phyloP scores from a whole-genome alignment of 2,329 filamentous ascomycete genomes.

The Colletotrichum theobromicola region DNA sequence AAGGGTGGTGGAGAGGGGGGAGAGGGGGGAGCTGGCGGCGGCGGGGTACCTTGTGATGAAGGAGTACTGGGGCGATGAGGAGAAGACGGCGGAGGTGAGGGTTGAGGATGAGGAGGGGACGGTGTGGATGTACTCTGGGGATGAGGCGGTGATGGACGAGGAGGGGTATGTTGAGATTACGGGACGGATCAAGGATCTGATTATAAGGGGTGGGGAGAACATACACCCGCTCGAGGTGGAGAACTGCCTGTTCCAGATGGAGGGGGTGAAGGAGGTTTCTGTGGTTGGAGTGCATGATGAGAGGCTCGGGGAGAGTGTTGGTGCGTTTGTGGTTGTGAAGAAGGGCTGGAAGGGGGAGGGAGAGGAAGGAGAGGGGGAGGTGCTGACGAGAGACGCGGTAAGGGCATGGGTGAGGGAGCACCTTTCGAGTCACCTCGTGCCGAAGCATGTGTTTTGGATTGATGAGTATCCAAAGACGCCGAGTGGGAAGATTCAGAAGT shows the following conservation, averaged over 20 bases:
- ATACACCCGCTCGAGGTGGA: slow-evolving; percentile 95
- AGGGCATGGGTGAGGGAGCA: slow-evolving; percentile 73
- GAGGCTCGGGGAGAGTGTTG: slow-evolving; percentile 85
- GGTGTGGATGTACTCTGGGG: slow-evolving; percentile 90
- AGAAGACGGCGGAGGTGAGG: slow-evolving; percentile 71
- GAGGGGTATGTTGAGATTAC: slow-evolving; percentile 89
- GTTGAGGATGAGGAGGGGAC: slow-evolving; percentile 48
- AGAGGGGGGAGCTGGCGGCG: slow-evolving; percentile 83
- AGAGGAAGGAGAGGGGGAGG: slow-evolving; percentile 18
- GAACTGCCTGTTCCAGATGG: slow-evolving; percentile 80
- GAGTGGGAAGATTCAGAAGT: slow-evolving; percentile 97
- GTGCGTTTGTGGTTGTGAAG: slow-evolving; percentile 73
- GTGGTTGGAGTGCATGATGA: slow-evolving; percentile 86
- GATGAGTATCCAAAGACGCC: slow-evolving; percentile 91
- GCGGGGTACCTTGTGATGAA: slow-evolving; percentile 90
- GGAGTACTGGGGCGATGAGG: slow-evolving; percentile 83
- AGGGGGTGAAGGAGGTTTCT: slow-evolving; percentile 74
- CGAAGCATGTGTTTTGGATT: slow-evolving; percentile 89
- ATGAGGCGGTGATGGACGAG: slow-evolving; percentile 85
- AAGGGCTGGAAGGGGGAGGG: slow-evolving; percentile 27
- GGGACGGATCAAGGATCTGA: slow-evolving; percentile 91
- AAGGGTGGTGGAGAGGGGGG: slow-evolving; percentile 64
- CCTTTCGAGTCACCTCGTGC: slow-evolving; percentile 78
- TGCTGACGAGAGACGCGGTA: slow-evolving; percentile 63
- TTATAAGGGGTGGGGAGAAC: slow-evolving; percentile 95